A percentile compares a stretch with the other conserved stretches of the same genome.
Evolutionary conservation across 169 alveolate species (phyloP).

Genomic region (Condylostoma magnum): DNA sequence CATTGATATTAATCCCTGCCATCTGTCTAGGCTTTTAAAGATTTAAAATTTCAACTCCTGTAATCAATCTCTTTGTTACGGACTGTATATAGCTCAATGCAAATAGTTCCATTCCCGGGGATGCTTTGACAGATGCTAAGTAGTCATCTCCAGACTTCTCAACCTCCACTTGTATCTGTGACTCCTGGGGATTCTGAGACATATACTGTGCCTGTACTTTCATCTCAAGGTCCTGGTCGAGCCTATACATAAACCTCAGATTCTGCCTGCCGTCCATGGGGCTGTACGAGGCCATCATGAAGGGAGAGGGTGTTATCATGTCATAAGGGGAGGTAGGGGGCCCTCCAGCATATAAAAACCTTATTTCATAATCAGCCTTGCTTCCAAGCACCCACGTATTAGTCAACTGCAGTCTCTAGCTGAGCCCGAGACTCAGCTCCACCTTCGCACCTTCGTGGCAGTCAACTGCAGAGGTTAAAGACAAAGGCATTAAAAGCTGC

Average conservation of each 20-base stretch:
- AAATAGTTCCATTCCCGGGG: not conserved
- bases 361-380: constrained; percentile 1
- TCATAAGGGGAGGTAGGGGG: constrained; percentile 4
- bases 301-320: constrained; percentile 15
- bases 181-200: not conserved
- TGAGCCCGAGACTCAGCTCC: constrained; percentile 5
- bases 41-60: constrained; percentile 1
- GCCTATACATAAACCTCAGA: not conserved
- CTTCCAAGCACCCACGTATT: not conserved
- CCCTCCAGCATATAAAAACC: constrained; percentile 27
- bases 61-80: not conserved
- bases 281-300: constrained; percentile 17
- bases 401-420: not conserved
- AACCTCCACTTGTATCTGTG: constrained; percentile 5
- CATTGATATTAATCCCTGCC: not conserved
- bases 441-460: constrained; percentile 24
- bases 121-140: not conserved
- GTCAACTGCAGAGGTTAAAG: constrained; percentile 14
- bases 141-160: constrained; percentile 23
- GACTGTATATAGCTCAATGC: not conserved
- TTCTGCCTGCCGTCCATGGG: constrained; percentile 25
- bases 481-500: constrained; percentile 11
- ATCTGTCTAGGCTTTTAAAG: constrained; percentile 2
- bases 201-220: constrained; percentile 20
- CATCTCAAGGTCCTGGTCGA: not conserved